Evolutionary conservation across 208 protist species (phyloP).

Genomic region (Crithidia fasciculata): DNA sequence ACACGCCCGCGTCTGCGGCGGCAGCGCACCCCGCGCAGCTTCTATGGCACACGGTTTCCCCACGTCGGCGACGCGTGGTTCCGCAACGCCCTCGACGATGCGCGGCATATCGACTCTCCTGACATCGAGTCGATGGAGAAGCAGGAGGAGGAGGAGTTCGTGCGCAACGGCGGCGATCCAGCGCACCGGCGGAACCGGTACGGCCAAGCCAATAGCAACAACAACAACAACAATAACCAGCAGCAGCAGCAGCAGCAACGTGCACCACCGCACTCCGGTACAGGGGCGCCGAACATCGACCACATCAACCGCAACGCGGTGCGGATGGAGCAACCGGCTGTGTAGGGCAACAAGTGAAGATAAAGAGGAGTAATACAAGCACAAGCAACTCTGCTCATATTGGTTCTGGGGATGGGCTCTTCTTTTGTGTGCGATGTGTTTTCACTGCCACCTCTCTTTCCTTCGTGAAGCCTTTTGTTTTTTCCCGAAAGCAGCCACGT

Average conservation of each 20-base stretch:
- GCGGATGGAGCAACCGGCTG: slow-evolving; percentile 23
- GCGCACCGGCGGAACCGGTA: slow-evolving; percentile 42
- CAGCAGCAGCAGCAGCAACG: slow-evolving; percentile 12
- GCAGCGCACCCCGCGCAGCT: slow-evolving; percentile 67
- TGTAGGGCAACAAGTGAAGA: background rate
- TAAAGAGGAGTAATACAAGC: too few species aligned
- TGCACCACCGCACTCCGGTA: background rate
- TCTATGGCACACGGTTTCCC: slow-evolving; percentile 56
- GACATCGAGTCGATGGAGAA: slow-evolving; percentile 54
- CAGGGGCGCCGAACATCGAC: slow-evolving; percentile 8
- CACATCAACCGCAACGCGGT: slow-evolving; percentile 22
- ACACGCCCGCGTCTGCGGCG: slow-evolving; percentile 43
- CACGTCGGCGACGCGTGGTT: slow-evolving; percentile 61
- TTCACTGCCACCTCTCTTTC: background rate
- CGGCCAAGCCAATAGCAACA: slow-evolving; percentile 26
- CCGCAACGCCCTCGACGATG: slow-evolving; percentile 44
- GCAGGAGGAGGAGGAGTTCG: slow-evolving; percentile 40
- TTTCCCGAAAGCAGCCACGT: background rate
- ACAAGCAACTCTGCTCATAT: too few species aligned
- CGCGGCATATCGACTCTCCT: slow-evolving; percentile 42
- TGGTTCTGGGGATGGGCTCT: too few species aligned
- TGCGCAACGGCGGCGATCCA: slow-evolving; percentile 27
- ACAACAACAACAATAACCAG: slow-evolving; percentile 17
- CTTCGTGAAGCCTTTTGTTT: background rate
- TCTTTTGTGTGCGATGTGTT: background rate